Base-by-base conservation (phyloP, 768 basidiomycete species). In the Lyophyllum atratum region DNA sequence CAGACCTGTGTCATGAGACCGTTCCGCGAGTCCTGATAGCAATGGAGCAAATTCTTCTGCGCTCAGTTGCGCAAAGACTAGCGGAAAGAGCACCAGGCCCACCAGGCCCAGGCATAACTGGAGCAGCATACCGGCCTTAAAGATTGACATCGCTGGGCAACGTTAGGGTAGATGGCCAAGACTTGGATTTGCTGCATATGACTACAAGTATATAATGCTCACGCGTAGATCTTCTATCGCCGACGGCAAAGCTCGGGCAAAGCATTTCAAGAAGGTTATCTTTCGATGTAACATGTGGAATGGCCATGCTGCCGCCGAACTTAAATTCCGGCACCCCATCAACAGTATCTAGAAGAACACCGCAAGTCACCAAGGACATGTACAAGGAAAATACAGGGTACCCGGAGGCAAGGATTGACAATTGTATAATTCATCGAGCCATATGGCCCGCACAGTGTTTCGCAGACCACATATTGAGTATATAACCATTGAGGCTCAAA, bases 11-110 rank as follows among this genome's bases (percentile, higher is more conserved):
- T 59, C 47, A 24, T 46, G n/a, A 17, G 54, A 50, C 11, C 31
- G 17, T 11, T 55, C 39, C 19, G 33, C 45, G 14, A 69, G 54
- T 0, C 67, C 68, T 19, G 54, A 52, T 21, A 71, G 59, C 22
- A 71, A 49, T 25, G 67, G 64, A 10, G 54, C 62, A 28, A 67
- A 61, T 47, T 69, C 67, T 2, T 62, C 58, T 5, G 60, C 52
- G 39, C 53, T 64, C 17, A 66, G 56, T 42, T 71, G 70, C 24
- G 43, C 49, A 46, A 47, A 6, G 12, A 58, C 56, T n/a, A 52
- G 49, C 22, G 31, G 43, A 48, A 49, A 39, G 22, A 29, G 26
- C 24, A 49, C n/a, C 45, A 53, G n/a, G n/a, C n/a, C n/a, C n/a
- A n/a, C n/a, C n/a, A n/a, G n/a, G n/a, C n/a, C n/a, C n/a, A n/a